These are phyloP conservation scores for Trypethelium eluteriae DNA, from an alignment of 495 filamentous ascomycete genomes.

Conservation along the genomic window DNA sequence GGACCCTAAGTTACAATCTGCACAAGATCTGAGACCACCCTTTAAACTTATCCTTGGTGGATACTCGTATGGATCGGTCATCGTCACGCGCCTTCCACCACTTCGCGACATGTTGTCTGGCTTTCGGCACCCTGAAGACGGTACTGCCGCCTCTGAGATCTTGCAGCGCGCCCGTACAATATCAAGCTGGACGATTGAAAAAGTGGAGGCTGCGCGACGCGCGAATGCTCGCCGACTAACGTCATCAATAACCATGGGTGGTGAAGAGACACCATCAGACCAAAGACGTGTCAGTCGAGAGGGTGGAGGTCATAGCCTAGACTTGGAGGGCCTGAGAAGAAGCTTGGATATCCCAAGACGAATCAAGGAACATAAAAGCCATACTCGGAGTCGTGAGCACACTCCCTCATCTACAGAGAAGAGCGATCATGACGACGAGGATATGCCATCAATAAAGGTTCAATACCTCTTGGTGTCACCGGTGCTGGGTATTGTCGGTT, in stretches of 20 bases:
- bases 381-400: background rate
- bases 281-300: slow-evolving; percentile 28
- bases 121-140: slow-evolving; percentile 47
- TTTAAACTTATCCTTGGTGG: slow-evolving; percentile 58
- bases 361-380: slow-evolving; percentile 19
- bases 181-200: slow-evolving; percentile 46
- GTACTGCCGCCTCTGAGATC: slow-evolving; percentile 56
- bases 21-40: slow-evolving; percentile 2
- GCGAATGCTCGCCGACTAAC: background rate
- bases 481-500: slow-evolving; percentile 56
- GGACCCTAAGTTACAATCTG: background rate
- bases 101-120: slow-evolving; percentile 49
- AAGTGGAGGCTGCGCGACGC: slow-evolving; percentile 15
- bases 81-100: slow-evolving; percentile 63
- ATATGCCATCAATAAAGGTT: slow-evolving; percentile 27
- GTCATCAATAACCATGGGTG: slow-evolving; percentile 29
- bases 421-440: slow-evolving; percentile 18
- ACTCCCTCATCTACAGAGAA: slow-evolving; percentile 25
- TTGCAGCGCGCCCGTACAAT: slow-evolving; percentile 57
- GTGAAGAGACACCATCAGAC: slow-evolving; percentile 31
- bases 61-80: slow-evolving; percentile 86
- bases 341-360: slow-evolving; percentile 27
- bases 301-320: slow-evolving; percentile 12
- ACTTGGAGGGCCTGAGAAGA: slow-evolving; percentile 19
- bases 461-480: slow-evolving; percentile 79